Evolutionary conservation across 805 yeast genomes (phyloP).

Genomic region (Cyberlindnera mrakii): DNA sequence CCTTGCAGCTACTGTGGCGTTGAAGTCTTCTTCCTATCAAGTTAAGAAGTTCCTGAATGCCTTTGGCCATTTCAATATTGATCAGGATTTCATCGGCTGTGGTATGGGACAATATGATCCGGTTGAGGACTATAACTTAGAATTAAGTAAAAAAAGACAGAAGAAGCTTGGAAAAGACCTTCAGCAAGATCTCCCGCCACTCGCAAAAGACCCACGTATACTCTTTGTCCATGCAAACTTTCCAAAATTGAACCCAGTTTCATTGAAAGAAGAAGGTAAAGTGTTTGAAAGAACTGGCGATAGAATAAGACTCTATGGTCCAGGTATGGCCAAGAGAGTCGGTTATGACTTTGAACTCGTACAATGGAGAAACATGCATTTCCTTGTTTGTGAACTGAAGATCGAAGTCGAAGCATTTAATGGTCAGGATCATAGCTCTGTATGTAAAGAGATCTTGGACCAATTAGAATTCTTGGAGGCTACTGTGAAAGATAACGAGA

Average conservation of each 20-base stretch:
- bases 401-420: constrained; percentile 39
- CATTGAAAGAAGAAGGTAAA: constrained; percentile 36
- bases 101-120: constrained; percentile 65
- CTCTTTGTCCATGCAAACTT: constrained; percentile 61
- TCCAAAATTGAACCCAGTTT: constrained; percentile 63
- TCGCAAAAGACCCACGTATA: constrained; percentile 24
- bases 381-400: constrained; percentile 45
- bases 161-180: constrained; percentile 10
- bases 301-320: constrained; percentile 53
- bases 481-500: constrained; percentile 33
- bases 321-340: constrained; percentile 42
- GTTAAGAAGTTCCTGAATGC: constrained; percentile 52
- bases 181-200: constrained; percentile 12
- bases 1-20: constrained; percentile 51
- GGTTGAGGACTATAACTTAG: constrained; percentile 39
- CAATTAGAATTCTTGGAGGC: constrained; percentile 39
- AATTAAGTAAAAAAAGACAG: constrained; percentile 20
- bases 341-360: constrained; percentile 53
- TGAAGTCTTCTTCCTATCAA: constrained; percentile 52
- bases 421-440: constrained; percentile 32
- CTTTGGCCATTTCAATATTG: constrained; percentile 42
- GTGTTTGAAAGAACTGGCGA: constrained; percentile 37
- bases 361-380: constrained; percentile 56
- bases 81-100: constrained; percentile 42
- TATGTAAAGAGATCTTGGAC: constrained; percentile 44